Conservation (phyloP, 345 rosid species). For the Viola odorata region DNA sequence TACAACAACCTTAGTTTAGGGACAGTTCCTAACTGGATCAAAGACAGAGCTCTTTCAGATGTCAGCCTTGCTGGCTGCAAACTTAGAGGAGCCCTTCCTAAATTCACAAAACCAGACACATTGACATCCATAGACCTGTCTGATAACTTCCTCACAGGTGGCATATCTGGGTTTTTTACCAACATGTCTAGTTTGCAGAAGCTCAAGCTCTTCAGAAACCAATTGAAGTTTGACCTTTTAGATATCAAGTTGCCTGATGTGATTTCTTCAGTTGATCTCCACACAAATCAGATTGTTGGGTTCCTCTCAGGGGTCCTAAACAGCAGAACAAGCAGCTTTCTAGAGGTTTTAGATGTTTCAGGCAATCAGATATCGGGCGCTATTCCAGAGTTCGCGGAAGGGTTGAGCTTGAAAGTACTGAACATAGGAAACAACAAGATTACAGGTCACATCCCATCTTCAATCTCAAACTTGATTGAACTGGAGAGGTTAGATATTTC, state of each 20-base stretch:
- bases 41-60: conserved; percentile 44
- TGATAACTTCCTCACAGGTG: conserved; percentile 51
- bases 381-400: conserved; percentile 59
- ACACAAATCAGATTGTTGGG: conserved; percentile 59
- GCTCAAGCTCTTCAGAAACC: conserved; percentile 68
- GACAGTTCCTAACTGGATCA: conserved; percentile 72
- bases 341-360: conserved; percentile 65
- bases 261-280: conserved; percentile 55
- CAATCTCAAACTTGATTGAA: conserved; percentile 63
- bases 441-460: conserved; percentile 64
- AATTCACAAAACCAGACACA: conserved; percentile 52
- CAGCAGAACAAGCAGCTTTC: conserved; percentile 62
- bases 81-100: conserved; percentile 63
- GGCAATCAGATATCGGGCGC: conserved; percentile 58
- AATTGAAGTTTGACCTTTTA: conserved; percentile 57
- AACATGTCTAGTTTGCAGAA: conserved; percentile 57
- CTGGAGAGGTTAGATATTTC: conserved; percentile 64
- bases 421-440: conserved; percentile 74
- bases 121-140: conserved; percentile 69
- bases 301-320: conserved; percentile 59
- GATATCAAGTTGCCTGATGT: conserved; percentile 53
- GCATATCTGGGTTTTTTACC: conserved; percentile 50
- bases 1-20: conserved; percentile 69
- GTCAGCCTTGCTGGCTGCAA: conserved; percentile 81
- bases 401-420: conserved; percentile 57